Base-by-base conservation (phyloP, 768 basidiomycete genomes). In the Rhodosporidiobolus odoratus region DNA sequence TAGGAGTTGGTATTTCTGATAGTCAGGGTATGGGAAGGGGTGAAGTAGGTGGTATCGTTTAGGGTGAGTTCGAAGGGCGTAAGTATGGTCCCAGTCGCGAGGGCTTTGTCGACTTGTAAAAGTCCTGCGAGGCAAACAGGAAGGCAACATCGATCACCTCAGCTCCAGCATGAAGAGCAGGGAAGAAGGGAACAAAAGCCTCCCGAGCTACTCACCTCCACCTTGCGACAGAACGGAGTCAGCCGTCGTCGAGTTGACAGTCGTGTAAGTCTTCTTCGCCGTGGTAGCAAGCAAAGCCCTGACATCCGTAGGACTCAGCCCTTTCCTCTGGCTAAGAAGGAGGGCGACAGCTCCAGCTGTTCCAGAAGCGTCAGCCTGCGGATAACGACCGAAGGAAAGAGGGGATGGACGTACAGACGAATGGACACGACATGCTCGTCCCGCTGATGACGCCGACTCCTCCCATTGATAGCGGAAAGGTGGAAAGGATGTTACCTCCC, bases 11-110 rank as follows among this genome's bases (percentile, higher is more conserved):
- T 58, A 58, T 74, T 65, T 13, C 76, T 80, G 30, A 88, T 69
- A 27, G 78, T 82, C 79, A 84, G 85, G 1, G 77, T 81, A 74
- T 85, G 83, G 13, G 75, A 57, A 0, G 79, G 77, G 60, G 80
- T 78, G 77, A 85, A 84, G 75, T 86, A 81, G 13, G 84, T 82
- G 6, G 87, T 88, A 76, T 88, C 87, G 71, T 89, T 89, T 48
- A 87, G 78, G 45, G 85, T 73, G n/a, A 88, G 79, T 75, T 87
- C 84, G 21, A 83, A 82, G 9, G 86, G 86, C 8, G 83, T 82
- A 35, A 88, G 78, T 47, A 84, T 76, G 7, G 86, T 84, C 0
- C 81, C 58, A 5, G 38, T 58, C 48, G 32, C 38, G 40, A 12
- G 3, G 41, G n/a, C 54, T 43, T 27, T 30, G 27, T n/a, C 30